Conservation (phyloP, 768 basidiomycete genomes). For the Boletus rubroflammeus region DNA sequence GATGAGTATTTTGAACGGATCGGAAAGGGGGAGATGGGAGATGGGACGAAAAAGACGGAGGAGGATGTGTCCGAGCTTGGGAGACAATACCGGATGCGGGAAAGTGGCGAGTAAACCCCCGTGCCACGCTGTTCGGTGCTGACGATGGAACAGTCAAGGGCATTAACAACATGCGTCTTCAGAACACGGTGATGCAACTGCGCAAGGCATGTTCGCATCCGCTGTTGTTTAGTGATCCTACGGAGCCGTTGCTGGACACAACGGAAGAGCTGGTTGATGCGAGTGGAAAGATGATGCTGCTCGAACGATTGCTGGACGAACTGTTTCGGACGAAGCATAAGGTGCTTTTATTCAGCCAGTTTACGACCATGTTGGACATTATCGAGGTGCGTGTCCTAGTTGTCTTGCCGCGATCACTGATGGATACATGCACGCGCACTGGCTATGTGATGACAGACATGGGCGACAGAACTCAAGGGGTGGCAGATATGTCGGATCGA, state of each 20-base stretch:
- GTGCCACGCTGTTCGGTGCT: not conserved
- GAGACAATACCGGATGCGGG: constrained; percentile 52
- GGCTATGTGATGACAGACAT: constrained; percentile 36
- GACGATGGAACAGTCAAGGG: constrained; percentile 58
- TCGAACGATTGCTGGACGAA: constrained; percentile 82
- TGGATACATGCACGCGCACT: not conserved
- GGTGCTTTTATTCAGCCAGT: constrained; percentile 87
- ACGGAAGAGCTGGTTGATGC: constrained; percentile 79
- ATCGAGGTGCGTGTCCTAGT: constrained; percentile 62
- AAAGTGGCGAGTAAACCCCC: constrained; percentile 49
- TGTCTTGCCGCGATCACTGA: not conserved
- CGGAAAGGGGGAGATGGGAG: constrained; percentile 45
- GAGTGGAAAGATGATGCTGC: constrained; percentile 96
- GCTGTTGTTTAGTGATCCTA: constrained; percentile 64
- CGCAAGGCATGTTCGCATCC: constrained; percentile 96
- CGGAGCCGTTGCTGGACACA: constrained; percentile 42
- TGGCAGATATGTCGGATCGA: constrained; percentile 91
- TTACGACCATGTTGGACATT: constrained; percentile 94
- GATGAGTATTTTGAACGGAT: constrained; percentile 64
- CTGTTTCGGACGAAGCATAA: constrained; percentile 80
- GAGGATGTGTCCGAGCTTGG: constrained; percentile 55
- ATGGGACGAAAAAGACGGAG: constrained; percentile 33
- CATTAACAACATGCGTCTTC: constrained; percentile 89
- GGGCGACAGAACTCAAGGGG: constrained; percentile 80
- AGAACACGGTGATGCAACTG: constrained; percentile 95